phyloP scores from a whole-genome alignment of 805 yeast species.

The Wickerhamiella shivajii region DNA sequence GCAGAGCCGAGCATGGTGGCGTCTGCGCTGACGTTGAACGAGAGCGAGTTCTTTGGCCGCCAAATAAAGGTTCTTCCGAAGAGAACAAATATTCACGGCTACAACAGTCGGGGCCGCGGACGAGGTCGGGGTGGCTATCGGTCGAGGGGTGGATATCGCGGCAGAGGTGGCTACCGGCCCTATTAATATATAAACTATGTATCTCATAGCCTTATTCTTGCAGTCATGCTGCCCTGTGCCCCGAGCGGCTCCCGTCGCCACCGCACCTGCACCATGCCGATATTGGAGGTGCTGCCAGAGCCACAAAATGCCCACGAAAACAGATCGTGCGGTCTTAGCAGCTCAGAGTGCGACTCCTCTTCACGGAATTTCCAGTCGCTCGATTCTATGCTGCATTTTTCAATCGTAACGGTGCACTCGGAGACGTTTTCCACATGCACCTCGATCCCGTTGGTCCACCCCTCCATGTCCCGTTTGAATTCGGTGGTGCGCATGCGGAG shows the following conservation, averaged over 20 bases:
- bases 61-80: conserved; percentile 60
- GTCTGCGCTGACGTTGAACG: conserved; percentile 52
- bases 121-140: conserved; percentile 31
- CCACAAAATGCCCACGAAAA: conserved; percentile 19
- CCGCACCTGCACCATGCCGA: conserved; percentile 18
- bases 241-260: conserved; percentile 28
- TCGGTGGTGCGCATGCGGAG: conserved; percentile 18
- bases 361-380: conserved; percentile 17
- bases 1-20: conserved; percentile 50
- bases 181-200: conserved; percentile 22
- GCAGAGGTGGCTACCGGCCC: conserved; percentile 30
- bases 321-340: conserved; percentile 21
- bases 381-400: conserved; percentile 19
- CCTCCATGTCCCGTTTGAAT: conserved; percentile 1
- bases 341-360: conserved; percentile 3
- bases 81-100: conserved; percentile 71
- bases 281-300: conserved; percentile 11
- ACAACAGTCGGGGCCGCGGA: conserved; percentile 36
- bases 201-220: conserved; percentile 1
- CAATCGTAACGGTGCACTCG: conserved; percentile 19
- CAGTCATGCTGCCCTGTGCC: conserved; percentile 22
- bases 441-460: conserved; percentile 17
- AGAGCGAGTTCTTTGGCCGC: conserved; percentile 51
- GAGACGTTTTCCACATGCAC: conserved; percentile 25
- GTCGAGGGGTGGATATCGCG: conserved; percentile 27